Evolutionary conservation across 192 early-diverging fungal genomes (phyloP), one percentile per base, ranked within the genome.

Genomic region (Coemansia sp.): DNA sequence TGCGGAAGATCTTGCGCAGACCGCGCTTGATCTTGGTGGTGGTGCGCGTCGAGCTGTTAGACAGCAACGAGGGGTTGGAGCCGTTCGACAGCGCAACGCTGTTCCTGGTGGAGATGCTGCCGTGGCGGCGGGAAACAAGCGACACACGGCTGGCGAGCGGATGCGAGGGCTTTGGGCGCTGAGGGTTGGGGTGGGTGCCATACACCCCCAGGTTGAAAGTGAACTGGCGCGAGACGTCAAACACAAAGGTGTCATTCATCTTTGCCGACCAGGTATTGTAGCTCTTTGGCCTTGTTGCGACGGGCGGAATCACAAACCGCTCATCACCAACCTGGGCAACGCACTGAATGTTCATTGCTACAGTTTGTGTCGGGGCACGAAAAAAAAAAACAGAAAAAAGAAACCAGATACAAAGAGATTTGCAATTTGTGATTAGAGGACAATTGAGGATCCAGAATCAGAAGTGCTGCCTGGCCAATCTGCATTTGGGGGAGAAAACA

Each of bases 181-280:
- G 60, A 12, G 55, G 72, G 62, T 48, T 59, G 1, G 66, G 66
- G 12, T 69, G 78, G 23, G 78, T 72, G 63, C 73, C 78, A 14
- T 77, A 77, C 1, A 83, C 75, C 11, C 68, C 65, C 20, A 83
- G 76, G 53, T 83, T 77, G 60, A 83, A 83, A 0, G 81, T 77
- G 45, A 77, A 83, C 66, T 71, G 76, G 16, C 81, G 68, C 6
- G 68, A 53, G 16, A 83, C 81, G 64, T 83, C 81, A 55, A 83
- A 83, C 49, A 77, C 81, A 68, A 83, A 83, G 7, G 81, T 83
- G 67, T 83, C 81, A 62, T 83, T 73, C 66, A 78, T 71, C 63
- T 67, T 71, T 51, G 71, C 67, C 20, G 76, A 60, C 81, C 81
- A 83, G 33, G 69, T 60, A 46, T 75, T 64, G 65, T 71, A 71